Conservation (phyloP, 2,329 filamentous ascomycete species). For the Penicillium sp. region DNA sequence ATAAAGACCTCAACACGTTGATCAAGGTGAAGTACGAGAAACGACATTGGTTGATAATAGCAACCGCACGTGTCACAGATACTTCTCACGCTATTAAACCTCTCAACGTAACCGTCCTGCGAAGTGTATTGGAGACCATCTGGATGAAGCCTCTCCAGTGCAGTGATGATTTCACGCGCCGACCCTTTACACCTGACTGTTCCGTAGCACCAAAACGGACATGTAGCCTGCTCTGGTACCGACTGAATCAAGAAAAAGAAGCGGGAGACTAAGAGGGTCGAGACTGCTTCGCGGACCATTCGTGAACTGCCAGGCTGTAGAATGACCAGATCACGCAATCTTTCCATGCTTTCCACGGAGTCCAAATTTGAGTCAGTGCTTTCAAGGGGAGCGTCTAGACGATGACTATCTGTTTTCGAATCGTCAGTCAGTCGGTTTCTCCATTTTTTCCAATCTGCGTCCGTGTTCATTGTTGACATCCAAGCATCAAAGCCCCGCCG, state of each 20-base stretch:
- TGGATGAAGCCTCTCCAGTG: neutral
- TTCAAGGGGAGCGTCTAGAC: neutral
- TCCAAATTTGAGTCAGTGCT: neutral
- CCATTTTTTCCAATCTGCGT: conserved; percentile 13
- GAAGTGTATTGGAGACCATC: neutral
- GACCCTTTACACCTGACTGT: neutral
- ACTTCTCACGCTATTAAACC: neutral
- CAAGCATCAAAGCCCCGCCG: conserved; percentile 14
- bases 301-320: neutral
- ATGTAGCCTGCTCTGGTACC: neutral
- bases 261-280: neutral
- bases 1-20: neutral
- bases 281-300: neutral
- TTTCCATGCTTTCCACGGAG: neutral
- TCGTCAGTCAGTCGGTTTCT: neutral
- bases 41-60: neutral
- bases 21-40: neutral
- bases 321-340: neutral
- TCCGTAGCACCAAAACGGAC: neutral
- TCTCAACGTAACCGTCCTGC: neutral
- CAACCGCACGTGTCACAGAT: neutral
- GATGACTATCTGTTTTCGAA: neutral
- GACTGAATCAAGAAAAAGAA: neutral
- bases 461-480: conserved; percentile 19
- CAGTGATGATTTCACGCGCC: neutral